Evolutionary conservation across 495 filamentous ascomycete species (phyloP), one percentile per base, ranked within the genome.

Genomic region (Penicillium taxi): DNA sequence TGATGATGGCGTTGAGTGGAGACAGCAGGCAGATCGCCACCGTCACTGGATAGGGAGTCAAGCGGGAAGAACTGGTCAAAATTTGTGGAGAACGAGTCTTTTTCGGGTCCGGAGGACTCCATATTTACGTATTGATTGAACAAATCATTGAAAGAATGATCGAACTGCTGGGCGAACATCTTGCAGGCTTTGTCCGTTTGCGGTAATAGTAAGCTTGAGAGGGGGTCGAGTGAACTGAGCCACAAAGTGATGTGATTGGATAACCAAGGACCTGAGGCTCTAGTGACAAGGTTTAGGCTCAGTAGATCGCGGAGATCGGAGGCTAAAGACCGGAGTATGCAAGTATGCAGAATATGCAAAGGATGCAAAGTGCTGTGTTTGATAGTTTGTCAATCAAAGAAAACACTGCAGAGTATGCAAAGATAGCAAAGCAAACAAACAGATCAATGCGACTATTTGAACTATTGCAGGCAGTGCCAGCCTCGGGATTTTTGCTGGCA

Each of bases 91-190:
- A 72, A 66, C 35, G 63, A 53, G 34, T 65, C 63, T 54, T 66
- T 67, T 46, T 69, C 62, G 32, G 53, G 42, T 27, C 47, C 55
- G n/a, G 58, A 52, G 29, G 56, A 54, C 35, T 69, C 66, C 53
- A 66, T 58, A 40, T 70, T 67, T 55, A 72, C 63, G 48, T 64
- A 70, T 56, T 73, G 66, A 48, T 65, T 69, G 55, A 73, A 72
- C 45, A 73, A 47, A 47, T 69, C 65, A 55, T 67, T 68, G 58
- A 64, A 68, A 14, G 67, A 69, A 48, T 74, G 65, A 42, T 73
- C 68, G 26, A 63, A 64, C 28, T 48, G 52, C 53, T 71, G 66
- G 39, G 64, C 57, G 49, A 67, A 63, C 64, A 65, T 70, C 37
- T 59, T 69, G 57, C 41, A 44, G 60, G 18, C 18, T 32, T 35